Evolutionary conservation across 352 stramenopile genomes (phyloP), one percentile per base, ranked within the genome.

Genomic region (Globisporangium barbulae): DNA sequence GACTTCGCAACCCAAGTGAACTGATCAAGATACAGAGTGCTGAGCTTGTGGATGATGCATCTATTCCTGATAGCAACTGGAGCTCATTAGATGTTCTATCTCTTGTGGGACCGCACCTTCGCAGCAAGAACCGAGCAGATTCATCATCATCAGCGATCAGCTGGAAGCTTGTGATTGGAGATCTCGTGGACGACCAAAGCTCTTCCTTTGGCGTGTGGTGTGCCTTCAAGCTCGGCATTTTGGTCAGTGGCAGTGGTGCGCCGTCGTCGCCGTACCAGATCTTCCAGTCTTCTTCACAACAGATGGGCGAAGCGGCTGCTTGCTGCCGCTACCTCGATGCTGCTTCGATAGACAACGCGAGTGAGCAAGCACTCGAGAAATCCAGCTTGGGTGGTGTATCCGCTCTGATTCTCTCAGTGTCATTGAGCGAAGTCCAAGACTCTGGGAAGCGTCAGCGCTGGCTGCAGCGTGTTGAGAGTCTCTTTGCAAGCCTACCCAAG

Each of bases 111-210:
- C 47, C 61, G 31, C 53, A 66, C n/a, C 68, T 87, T 58, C 61
- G 25, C 13, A 41, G 59, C 2, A 59, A 39, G 30, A 63, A 61
- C 53, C 75, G 69, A 17, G 25, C 63, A 4, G 65, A 28, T 3
- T 22, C 53, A 10, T 59, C 68, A 15, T 48, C 55, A 19, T 56
- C 67, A 15, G 64, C 66, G 49, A 70, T 78, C 9, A 60, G 70
- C 9, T 94, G 83, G 83, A 94, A 94, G 61, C 64, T 92, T 37
- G 68, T 91, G 42, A 71, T 94, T 50, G 83, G 78, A n/a, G 83
- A 94, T 65, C 62, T 94, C 13, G 53, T 89, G 39, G 76, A 88
- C 59, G 69, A 67, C 55, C 67, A 72, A 8, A 67, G 69, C 6
- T 85, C 81, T 15, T 86, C 78, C 1, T 91, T 94, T 72, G 85